Evolutionary conservation across 306 rosid species (phyloP), one percentile per base, ranked within the genome.

Genomic region (Ceratonia siliqua): DNA sequence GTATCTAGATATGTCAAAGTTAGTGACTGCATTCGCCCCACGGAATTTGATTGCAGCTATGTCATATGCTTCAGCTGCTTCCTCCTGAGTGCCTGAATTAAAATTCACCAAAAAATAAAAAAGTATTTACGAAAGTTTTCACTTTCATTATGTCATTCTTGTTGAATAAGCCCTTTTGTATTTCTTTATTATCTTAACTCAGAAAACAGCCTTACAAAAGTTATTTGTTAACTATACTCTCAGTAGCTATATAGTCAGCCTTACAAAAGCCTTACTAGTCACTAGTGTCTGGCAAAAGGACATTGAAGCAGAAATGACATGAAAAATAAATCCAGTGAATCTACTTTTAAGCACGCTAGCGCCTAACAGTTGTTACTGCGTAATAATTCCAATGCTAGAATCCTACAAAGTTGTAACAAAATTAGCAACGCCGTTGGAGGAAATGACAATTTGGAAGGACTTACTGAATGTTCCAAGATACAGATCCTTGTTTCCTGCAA

Each of bases 11-110:
- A 92, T 87, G 86, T 92, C 98, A 0, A 95, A 95, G 72, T 95
- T 95, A 9, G 99, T 95, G 1, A 95, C 97, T 0, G 99, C 99
- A 69, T 90, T 92, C 12, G 66, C 82, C 0, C 99, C 99, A 0
- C 99, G 96, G 56, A 95, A 95, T 77, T 95, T 95, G 33, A 95
- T 90, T 9, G 99, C 99, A 5, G 99, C 99, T 58, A 95, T 70
- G 75, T 95, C 99, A 64, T 95, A 95, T 10, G 99, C 99, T 75
- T 92, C 98, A 0, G 99, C 99, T 50, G 99, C 99, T 86, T 95
- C 99, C 93, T 95, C 99, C 72, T 95, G 99, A 6, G 99, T 95
- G 77, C 98, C 99, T 95, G 81, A 54, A 52, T 35, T 15, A 3
- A 3, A 10, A 32, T 27, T 12, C 35, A 27, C 5, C 35, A 6